Conservation (phyloP, 106 monocot species). For the Allium sativum region DNA sequence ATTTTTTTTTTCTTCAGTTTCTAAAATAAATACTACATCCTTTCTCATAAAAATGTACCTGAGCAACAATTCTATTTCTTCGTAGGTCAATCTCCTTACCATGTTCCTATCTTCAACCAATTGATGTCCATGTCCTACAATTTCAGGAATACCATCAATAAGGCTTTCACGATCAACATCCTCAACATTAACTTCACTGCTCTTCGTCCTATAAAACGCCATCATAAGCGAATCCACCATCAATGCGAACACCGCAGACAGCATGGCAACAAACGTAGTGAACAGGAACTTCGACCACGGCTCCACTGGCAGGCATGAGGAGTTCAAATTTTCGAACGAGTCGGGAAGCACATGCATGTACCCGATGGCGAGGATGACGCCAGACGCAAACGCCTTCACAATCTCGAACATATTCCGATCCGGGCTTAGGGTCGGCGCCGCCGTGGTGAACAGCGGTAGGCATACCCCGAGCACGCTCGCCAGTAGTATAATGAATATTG, state of each 20-base stretch:
- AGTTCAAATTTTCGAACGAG: conserved; percentile 35
- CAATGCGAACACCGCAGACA: conserved; percentile 45
- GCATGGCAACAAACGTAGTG: conserved; percentile 60
- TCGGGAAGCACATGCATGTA: conserved; percentile 72
- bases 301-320: conserved; percentile 45
- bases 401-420: conserved; percentile 44
- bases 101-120: conserved; percentile 5
- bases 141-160: no score
- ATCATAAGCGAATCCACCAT: conserved; percentile 59
- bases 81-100: conserved; percentile 9
- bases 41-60: no score
- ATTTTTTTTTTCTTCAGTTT: no score
- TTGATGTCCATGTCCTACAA: no score
- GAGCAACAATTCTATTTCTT: conserved; percentile 40
- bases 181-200: neutral
- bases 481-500: conserved; percentile 16
- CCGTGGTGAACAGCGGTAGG: conserved; percentile 5
- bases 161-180: conserved; percentile 19
- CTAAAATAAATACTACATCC: no score
- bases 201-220: conserved; percentile 18
- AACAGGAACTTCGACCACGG: conserved; percentile 63
- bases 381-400: conserved; percentile 70
- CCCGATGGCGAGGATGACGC: conserved; percentile 65
- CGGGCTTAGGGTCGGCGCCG: conserved; percentile 50
- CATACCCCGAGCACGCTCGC: conserved; percentile 5